Conservation (phyloP, 768 basidiomycete genomes). For the Tricholoma sp. region DNA sequence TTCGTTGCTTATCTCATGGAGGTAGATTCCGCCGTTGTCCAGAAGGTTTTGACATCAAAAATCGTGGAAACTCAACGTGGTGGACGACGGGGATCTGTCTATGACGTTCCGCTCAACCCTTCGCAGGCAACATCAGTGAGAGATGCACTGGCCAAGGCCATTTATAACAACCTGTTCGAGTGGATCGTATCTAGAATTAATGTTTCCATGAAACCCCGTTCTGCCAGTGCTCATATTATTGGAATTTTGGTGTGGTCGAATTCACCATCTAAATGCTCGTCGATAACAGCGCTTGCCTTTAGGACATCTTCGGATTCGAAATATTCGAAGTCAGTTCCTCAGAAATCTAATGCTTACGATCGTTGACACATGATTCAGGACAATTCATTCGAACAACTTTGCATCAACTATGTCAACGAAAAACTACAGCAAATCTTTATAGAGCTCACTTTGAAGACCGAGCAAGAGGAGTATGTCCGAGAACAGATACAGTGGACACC, state of each 20-base stretch:
- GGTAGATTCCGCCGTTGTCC: constrained; percentile 68
- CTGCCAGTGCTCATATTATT: constrained; percentile 71
- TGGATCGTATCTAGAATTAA: constrained; percentile 99
- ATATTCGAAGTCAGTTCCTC: constrained; percentile 74
- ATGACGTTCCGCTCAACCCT: constrained; percentile 92
- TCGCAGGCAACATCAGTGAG: constrained; percentile 85
- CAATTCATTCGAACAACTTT: constrained; percentile 95
- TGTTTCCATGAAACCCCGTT: constrained; percentile 89
- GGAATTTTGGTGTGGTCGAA: constrained; percentile 71
- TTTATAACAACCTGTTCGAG: constrained; percentile 98
- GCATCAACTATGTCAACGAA: constrained; percentile 99
- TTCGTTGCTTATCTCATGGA: constrained; percentile 96
- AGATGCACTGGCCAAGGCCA: constrained; percentile 90
- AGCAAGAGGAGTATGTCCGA: constrained; percentile 97
- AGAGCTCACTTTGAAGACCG: constrained; percentile 96
- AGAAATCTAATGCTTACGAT: neutral
- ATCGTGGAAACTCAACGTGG: constrained; percentile 92
- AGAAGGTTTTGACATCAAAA: constrained; percentile 81
- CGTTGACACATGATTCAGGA: constrained; percentile 44
- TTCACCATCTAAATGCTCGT: neutral
- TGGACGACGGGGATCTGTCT: constrained; percentile 91
- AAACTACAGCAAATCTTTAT: constrained; percentile 99
- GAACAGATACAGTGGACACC: constrained; percentile 99
- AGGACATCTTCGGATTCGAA: constrained; percentile 99
- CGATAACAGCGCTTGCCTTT: constrained; percentile 2